These are phyloP conservation scores for Psilocybe tampanensis DNA, from an alignment of 768 basidiomycete species.

Conservation along the genomic window DNA sequence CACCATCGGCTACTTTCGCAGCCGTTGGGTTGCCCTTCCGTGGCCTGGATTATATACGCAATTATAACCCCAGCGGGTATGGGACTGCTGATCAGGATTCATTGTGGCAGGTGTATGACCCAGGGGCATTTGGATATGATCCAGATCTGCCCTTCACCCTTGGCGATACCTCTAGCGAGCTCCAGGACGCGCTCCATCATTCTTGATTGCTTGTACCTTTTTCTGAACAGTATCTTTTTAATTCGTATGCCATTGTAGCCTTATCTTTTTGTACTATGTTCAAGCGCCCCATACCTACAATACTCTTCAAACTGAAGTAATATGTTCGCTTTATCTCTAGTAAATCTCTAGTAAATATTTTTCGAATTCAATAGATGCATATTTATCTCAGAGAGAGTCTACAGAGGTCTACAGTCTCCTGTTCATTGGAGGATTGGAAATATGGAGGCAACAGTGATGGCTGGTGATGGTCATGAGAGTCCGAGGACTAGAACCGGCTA, in stretches of 20 bases:
- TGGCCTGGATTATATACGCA: constrained; percentile 82
- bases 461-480: no score
- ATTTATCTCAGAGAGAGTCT: not conserved
- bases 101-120: constrained; percentile 69
- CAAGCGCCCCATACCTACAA: not conserved
- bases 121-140: constrained; percentile 72
- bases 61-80: constrained; percentile 63
- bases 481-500: constrained; percentile 17
- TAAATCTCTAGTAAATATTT: not conserved
- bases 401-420: no score
- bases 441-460: no score
- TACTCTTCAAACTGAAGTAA: not conserved
- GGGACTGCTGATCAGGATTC: constrained; percentile 49
- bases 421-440: no score
- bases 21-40: constrained; percentile 81
- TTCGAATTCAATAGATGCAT: not conserved
- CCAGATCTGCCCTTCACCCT: constrained; percentile 77
- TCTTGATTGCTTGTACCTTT: constrained; percentile 3
- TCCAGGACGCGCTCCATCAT: constrained; percentile 30
- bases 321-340: not conserved
- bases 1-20: constrained; percentile 66
- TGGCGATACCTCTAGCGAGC: constrained; percentile 42
- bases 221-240: constrained; percentile 9
- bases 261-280: constrained; percentile 8
- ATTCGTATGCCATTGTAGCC: constrained; percentile 16